Evolutionary conservation across 495 filamentous ascomycete genomes (phyloP), one percentile per base, ranked within the genome.

Genomic region (Aspergillus bertholletiae): DNA sequence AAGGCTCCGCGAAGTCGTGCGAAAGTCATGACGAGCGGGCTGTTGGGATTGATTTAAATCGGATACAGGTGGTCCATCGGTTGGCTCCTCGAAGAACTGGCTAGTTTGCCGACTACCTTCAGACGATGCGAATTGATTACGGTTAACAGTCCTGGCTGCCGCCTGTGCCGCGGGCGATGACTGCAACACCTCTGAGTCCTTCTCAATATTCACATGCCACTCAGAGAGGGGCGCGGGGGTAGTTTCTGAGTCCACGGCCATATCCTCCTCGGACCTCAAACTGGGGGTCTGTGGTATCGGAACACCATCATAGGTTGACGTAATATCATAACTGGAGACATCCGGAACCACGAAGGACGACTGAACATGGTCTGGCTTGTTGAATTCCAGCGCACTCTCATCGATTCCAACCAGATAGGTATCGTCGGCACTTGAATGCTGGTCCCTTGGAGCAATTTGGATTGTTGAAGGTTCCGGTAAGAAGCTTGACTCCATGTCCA

Each of bases 401-500:
- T 56, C 58, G 5, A 73, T 55, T 1, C 73, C 75, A 30, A 77
- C 67, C 30, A 77, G 37, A 43, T 72, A 78, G 4, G 75, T 77
- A 63, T 77, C 73, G 37, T 77, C 73, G 11, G 59, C 66, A 26
- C 74, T 73, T 11, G 57, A 44, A 13, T 54, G 58, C 0, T 46
- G 60, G 26, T 67, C 63, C 12, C 56, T 45, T 22, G 61, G 47
- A 32, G 68, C 67, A 46, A 74, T 61, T 32, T 77, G 70, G 24
- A 78, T 73, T 1, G 74, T 76, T 1, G 79, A 82, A 3, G 76
- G 65, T 24, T 79, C 76, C 0, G 78, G 79, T 35, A 92, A 49
- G 58, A 96, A 95, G 63, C 89, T 95, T 7, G 90, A 95, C 66
- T 96, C 92, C 54, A 94, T 82, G 63, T 96, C 91, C 74, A 89